Evolutionary conservation across 1,139 yeast genomes (phyloP).

Genomic region (Zygosaccharomyces sapae): DNA sequence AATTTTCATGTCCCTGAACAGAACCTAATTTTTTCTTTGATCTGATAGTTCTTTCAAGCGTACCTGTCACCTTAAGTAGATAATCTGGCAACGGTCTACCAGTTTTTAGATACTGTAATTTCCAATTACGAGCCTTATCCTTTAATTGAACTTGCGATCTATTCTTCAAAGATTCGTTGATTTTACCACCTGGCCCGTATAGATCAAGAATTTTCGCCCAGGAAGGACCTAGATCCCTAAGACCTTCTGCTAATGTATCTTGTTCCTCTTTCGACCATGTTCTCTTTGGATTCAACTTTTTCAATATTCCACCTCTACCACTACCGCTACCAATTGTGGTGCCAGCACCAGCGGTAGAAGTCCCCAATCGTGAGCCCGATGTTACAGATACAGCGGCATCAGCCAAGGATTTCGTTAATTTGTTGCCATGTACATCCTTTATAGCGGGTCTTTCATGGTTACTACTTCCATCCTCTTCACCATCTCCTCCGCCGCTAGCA

Average conservation of each 20-base stretch:
- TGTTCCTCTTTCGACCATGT: slow-evolving; percentile 92
- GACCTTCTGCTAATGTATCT: slow-evolving; percentile 73
- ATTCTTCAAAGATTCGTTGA: slow-evolving; percentile 77
- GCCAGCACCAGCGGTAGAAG: background rate
- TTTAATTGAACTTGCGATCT: slow-evolving; percentile 87
- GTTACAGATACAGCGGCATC: slow-evolving; percentile 26
- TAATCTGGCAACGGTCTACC: slow-evolving; percentile 73
- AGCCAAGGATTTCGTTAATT: slow-evolving; percentile 15
- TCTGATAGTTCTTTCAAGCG: slow-evolving; percentile 53
- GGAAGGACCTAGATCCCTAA: slow-evolving; percentile 78
- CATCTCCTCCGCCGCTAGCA: background rate
- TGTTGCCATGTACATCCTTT: background rate
- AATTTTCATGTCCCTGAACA: background rate
- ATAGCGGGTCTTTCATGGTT: background rate
- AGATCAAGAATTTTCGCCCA: slow-evolving; percentile 88
- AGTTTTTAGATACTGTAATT: slow-evolving; percentile 72
- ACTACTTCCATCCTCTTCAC: background rate
- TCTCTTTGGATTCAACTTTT: slow-evolving; percentile 35
- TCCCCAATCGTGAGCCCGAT: slow-evolving; percentile 1
- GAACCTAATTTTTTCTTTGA: slow-evolving; percentile 30
- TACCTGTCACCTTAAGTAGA: slow-evolving; percentile 81
- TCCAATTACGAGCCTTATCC: slow-evolving; percentile 95
- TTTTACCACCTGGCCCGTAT: slow-evolving; percentile 88
- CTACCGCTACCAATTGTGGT: background rate
- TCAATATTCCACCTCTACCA: slow-evolving; percentile 3